Conservation (phyloP, 1,139 yeast genomes). For the Pichia sp. region DNA sequence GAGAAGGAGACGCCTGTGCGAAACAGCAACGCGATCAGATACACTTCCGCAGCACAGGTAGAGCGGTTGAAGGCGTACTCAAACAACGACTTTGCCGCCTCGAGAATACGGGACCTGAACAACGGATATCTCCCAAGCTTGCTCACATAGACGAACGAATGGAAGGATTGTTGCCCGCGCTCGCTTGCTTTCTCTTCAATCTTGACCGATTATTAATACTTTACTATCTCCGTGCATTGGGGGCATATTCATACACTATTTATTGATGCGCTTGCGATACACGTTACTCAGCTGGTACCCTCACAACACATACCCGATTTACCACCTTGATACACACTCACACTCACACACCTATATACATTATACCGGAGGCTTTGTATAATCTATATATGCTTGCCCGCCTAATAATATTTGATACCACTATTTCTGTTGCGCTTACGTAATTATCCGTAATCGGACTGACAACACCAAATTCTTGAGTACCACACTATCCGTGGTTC, state of each 20-base stretch:
- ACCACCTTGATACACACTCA: not conserved
- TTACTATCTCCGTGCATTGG: not conserved
- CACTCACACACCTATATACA: not conserved
- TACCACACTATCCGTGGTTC: not conserved
- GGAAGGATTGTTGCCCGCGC: too few relatives aligned
- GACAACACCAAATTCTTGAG: not conserved
- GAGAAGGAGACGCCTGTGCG: not conserved
- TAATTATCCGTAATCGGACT: too few relatives aligned
- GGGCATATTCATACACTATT: too few relatives aligned
- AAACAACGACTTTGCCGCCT: not conserved
- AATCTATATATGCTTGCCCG: too few relatives aligned
- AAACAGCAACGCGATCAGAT: not conserved
- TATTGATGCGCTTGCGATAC: too few relatives aligned
- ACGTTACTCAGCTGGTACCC: too few relatives aligned
- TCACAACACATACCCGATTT: not conserved
- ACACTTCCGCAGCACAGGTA: conserved; percentile 11
- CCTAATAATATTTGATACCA: not conserved
- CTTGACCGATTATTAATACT: not conserved
- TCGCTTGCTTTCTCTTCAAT: too few relatives aligned
- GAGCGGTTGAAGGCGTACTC: conserved; percentile 13
- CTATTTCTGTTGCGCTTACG: not conserved
- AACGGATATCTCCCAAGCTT: not conserved
- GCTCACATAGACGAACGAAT: not conserved
- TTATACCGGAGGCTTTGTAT: too few relatives aligned
- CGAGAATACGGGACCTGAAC: conserved; percentile 1